Conservation (phyloP, 352 stramenopile species). For the Globisporangium sylvaticum region DNA sequence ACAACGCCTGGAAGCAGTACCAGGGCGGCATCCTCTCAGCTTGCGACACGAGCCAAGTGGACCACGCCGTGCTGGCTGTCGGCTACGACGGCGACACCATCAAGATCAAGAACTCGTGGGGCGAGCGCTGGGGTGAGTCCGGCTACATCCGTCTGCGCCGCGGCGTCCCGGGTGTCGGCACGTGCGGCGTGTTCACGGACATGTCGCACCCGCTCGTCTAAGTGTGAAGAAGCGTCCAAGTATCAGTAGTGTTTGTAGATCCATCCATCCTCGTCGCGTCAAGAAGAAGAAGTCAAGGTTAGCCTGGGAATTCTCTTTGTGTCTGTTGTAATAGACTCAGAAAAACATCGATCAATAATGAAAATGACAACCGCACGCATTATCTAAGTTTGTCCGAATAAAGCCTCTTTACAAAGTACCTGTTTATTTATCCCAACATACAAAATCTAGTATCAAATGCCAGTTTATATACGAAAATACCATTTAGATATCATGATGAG, state of each 20-base stretch:
- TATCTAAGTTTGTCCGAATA: no score
- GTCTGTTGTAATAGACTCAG: no score
- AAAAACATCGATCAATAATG: no score
- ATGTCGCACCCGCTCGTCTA: constrained; percentile 33
- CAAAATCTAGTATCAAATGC: background rate
- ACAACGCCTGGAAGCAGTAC: constrained; percentile 96
- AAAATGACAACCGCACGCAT: no score
- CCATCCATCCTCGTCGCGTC: background rate
- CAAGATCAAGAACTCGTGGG: constrained; percentile 98
- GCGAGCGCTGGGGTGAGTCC: constrained; percentile 88
- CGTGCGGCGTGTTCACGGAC: constrained; percentile 45
- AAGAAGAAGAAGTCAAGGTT: background rate
- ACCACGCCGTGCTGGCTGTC: constrained; percentile 96
- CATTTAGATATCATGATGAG: no score
- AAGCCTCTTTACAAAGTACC: no score
- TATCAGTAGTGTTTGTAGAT: background rate
- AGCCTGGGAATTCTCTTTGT: background rate
- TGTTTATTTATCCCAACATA: no score
- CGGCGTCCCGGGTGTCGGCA: constrained; percentile 50
- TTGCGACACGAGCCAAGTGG: constrained; percentile 80
- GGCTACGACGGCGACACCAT: constrained; percentile 91
- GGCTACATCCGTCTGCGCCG: constrained; percentile 91
- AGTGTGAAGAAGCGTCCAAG: background rate
- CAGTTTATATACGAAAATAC: no score
- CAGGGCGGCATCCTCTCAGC: constrained; percentile 79